A percentile compares a stretch with the other conserved stretches of the same genome.
These are phyloP conservation scores for Pyricularia grisea DNA, from an alignment of 2,329 filamentous ascomycete genomes.

Conservation along the genomic window DNA sequence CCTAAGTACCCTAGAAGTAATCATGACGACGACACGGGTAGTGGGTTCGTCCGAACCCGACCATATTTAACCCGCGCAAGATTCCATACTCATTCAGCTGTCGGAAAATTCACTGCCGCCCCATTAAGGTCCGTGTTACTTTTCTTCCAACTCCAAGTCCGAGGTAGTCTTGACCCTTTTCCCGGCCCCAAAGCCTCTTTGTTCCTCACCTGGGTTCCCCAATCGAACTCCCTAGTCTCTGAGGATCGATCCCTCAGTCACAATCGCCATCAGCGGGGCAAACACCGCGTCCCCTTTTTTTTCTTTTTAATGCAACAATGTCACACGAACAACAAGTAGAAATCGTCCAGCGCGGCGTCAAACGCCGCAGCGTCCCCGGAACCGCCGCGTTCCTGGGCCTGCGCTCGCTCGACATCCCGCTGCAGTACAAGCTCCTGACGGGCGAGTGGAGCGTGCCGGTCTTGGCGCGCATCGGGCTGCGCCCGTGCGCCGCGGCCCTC, in stretches of 20 bases:
- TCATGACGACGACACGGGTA: background rate
- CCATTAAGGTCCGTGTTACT: background rate
- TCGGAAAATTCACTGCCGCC: background rate
- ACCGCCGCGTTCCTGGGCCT: conserved; percentile 28
- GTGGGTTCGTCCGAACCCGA: background rate
- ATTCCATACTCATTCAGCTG: background rate
- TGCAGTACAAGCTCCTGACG: conserved; percentile 21
- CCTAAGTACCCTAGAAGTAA: background rate
- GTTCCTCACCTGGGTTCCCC: background rate
- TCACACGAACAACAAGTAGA: conserved; percentile 11
- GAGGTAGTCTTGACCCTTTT: background rate
- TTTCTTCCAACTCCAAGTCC: background rate
- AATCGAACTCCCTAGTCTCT: background rate
- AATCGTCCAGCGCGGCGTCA: conserved; percentile 27
- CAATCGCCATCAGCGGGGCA: background rate
- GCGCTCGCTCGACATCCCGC: conserved; percentile 22
- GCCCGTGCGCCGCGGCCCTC: background rate
- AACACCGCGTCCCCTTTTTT: background rate
- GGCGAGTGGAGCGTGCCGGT: conserved; percentile 31
- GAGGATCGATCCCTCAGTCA: background rate
- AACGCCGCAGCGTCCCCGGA: conserved; percentile 22
- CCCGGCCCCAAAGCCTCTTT: background rate
- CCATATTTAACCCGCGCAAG: background rate
- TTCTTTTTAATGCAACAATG: background rate
- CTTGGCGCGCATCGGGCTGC: conserved; percentile 31